A percentile compares a stretch with the other conserved stretches of the same genome.
Conservation (phyloP, 2,329 filamentous ascomycete genomes). For the Claviceps maximensis region DNA sequence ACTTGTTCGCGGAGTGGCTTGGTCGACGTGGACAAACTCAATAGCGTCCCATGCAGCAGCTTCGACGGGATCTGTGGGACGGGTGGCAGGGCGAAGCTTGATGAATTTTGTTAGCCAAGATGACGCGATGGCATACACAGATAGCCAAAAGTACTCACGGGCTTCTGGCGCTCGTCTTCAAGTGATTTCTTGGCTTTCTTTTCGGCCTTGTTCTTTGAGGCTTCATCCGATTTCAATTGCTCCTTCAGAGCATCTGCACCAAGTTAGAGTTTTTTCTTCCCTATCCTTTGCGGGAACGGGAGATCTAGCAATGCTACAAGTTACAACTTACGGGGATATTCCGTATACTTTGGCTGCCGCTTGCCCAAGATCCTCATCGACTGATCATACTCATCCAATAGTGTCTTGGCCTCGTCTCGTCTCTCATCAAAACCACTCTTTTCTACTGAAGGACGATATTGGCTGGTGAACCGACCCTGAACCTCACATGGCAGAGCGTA, state of each 20-base stretch:
- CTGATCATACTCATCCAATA: conserved; percentile 28
- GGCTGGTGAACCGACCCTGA: conserved; percentile 28
- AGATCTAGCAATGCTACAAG: not conserved
- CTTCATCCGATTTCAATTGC: conserved; percentile 32
- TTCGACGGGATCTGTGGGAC: conserved; percentile 31
- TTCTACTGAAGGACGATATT: conserved; percentile 26
- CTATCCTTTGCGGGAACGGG: too few relatives aligned
- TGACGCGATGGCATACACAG: not conserved
- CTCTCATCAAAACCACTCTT: conserved; percentile 28
- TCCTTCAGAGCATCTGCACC: conserved; percentile 29
- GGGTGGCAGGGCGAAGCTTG: conserved; percentile 27
- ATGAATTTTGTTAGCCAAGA: not conserved
- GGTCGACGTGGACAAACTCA: conserved; percentile 35
- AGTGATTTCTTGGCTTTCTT: conserved; percentile 30
- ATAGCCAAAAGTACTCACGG: conserved; percentile 17
- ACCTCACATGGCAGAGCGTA: conserved; percentile 30
- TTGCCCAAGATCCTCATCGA: conserved; percentile 29
- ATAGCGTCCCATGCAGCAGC: conserved; percentile 41
- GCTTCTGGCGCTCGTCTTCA: conserved; percentile 27
- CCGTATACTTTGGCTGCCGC: conserved; percentile 31
- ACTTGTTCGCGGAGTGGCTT: conserved; percentile 23
- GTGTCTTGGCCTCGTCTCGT: conserved; percentile 23
- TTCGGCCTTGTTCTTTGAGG: conserved; percentile 31
- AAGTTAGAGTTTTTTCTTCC: not conserved
- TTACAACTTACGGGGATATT: conserved; percentile 26